phyloP scores from a whole-genome alignment of 1,284 basidiomycete genomes.

The Phlebopus sp. region DNA sequence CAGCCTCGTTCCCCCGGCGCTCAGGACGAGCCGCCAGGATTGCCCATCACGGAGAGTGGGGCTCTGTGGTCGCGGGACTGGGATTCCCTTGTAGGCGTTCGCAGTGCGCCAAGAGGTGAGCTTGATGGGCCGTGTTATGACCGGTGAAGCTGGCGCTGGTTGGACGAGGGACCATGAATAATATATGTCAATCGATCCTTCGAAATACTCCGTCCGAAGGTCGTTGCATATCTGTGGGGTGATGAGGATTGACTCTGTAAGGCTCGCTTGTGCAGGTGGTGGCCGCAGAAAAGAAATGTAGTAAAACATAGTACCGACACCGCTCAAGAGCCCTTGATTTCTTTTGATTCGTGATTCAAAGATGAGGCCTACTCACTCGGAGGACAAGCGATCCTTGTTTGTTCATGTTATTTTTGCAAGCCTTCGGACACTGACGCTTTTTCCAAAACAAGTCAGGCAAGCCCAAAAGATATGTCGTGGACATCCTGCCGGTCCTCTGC shows the following conservation, averaged over 20 bases:
- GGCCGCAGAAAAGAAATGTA: conserved; percentile 78
- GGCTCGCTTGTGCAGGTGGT: conserved; percentile 50
- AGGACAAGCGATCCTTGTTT: too few relatives aligned
- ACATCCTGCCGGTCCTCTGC: conserved; percentile 18
- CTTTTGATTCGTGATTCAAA: too few relatives aligned
- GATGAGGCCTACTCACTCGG: neutral
- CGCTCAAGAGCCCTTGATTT: too few relatives aligned
- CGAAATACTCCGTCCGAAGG: conserved; percentile 65
- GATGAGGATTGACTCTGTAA: conserved; percentile 43
- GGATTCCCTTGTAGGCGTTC: conserved; percentile 71
- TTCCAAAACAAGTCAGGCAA: neutral
- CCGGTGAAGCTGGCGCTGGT: conserved; percentile 15
- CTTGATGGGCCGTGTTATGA: conserved; percentile 47
- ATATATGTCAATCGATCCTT: conserved; percentile 49
- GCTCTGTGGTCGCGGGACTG: conserved; percentile 56
- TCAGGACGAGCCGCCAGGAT: conserved; percentile 63
- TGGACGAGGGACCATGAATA: conserved; percentile 45
- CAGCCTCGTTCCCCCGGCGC: conserved; percentile 27
- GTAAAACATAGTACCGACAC: conserved; percentile 55
- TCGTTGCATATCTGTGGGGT: conserved; percentile 80
- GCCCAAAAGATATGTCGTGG: conserved; percentile 21
- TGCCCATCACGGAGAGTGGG: conserved; percentile 46
- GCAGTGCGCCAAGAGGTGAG: conserved; percentile 67
- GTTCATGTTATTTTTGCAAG: neutral
- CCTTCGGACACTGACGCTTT: neutral